These are phyloP conservation scores for Paecilomyces variotii DNA, from an alignment of 2,329 filamentous ascomycete species.

Conservation along the genomic window DNA sequence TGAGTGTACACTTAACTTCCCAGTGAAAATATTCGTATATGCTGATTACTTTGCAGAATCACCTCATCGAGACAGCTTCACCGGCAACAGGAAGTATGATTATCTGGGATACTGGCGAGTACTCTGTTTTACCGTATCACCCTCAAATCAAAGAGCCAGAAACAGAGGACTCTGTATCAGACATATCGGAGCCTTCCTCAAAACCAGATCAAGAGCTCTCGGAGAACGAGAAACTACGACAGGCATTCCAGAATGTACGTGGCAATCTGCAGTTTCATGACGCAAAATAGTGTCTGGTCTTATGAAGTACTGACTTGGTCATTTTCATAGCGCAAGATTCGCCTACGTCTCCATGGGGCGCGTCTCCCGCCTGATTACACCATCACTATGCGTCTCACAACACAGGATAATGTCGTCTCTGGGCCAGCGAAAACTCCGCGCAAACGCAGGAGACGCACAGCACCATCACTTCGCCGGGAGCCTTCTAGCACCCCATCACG, in stretches of 20 bases:
- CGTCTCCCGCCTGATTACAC: conserved; percentile 48
- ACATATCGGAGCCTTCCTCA: conserved; percentile 8
- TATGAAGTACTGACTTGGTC: not conserved
- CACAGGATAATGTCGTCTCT: conserved; percentile 9
- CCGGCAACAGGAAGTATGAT: conserved; percentile 49
- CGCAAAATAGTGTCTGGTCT: not conserved
- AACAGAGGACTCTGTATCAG: conserved; percentile 26
- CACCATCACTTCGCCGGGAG: not conserved
- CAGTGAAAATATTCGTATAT: not conserved
- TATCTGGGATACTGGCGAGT: conserved; percentile 57
- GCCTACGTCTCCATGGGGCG: conserved; percentile 47
- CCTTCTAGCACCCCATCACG: conserved; percentile 11
- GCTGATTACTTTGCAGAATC: conserved; percentile 38
- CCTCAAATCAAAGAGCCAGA: conserved; percentile 23
- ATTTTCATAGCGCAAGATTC: conserved; percentile 44
- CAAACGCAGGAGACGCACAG: conserved; percentile 14
- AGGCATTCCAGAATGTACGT: conserved; percentile 42
- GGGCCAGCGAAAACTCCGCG: conserved; percentile 10
- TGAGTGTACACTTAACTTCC: conserved; percentile 12
- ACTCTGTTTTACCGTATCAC: conserved; percentile 44
- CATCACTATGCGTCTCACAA: conserved; percentile 46
- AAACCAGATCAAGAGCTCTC: conserved; percentile 9
- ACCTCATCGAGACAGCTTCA: conserved; percentile 53
- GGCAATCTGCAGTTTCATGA: not conserved
- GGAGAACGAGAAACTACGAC: conserved; percentile 40